These are phyloP conservation scores for Pseudotsuga menziesii DNA, from an alignment of 75 land plant species.

Conservation along the genomic window DNA sequence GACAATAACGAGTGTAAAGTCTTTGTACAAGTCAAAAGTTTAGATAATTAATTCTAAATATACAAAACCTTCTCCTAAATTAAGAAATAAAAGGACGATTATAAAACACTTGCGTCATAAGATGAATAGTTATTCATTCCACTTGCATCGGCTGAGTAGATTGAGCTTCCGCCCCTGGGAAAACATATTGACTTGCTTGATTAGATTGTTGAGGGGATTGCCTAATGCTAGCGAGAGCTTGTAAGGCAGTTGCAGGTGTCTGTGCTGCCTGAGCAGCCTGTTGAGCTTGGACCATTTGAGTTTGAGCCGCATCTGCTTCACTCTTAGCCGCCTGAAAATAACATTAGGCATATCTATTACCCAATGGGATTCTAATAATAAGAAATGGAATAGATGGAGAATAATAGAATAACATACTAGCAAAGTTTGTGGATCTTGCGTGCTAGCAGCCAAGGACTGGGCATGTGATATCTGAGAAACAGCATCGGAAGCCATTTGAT, in stretches of 20 bases:
- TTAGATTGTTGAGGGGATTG: constrained; percentile 1
- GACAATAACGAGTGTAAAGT: too few relatives aligned
- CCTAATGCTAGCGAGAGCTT: constrained; percentile 1
- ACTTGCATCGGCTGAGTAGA: background rate
- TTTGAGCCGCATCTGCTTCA: constrained; percentile 1
- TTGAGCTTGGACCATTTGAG: constrained; percentile 6
- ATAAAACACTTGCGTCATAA: too few relatives aligned
- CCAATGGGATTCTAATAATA: too few relatives aligned
- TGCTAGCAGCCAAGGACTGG: background rate
- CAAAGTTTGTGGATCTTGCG: background rate
- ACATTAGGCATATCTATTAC: background rate
- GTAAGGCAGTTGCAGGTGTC: background rate
- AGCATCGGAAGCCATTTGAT: constrained; percentile 4
- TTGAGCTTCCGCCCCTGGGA: background rate
- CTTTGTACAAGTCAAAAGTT: too few relatives aligned
- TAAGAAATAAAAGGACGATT: too few relatives aligned
- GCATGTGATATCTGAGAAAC: background rate
- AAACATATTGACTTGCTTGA: background rate
- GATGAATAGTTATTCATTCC: background rate
- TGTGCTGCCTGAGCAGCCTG: background rate
- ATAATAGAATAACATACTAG: background rate
- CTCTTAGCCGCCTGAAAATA: background rate
- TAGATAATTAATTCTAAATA: too few relatives aligned
- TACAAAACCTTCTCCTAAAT: too few relatives aligned
- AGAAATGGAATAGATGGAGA: background rate